Conservation (phyloP, 129 eudicot species). For the carrot (Daucus carota) region DH1_v3.0 NC_030383.2:6023501-6024000, state of each 20-base stretch:
- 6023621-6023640: slow-evolving; percentile 2
- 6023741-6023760: background rate
- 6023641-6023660: slow-evolving; percentile 3
- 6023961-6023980: slow-evolving; percentile 7
- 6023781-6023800: background rate
- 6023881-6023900: background rate
- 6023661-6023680: slow-evolving; percentile 5
- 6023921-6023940: slow-evolving; percentile 1
- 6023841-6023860: slow-evolving; percentile 6
- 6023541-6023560: background rate
- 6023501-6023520: background rate
- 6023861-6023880: slow-evolving; percentile 1
- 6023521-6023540: slow-evolving; percentile 4
- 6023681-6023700: background rate
- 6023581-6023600: background rate
- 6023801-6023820: background rate
- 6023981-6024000: background rate
- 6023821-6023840: background rate
- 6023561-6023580: background rate
- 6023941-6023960: background rate
- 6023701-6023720: slow-evolving; percentile 1
- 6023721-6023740: background rate
- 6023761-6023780: background rate
- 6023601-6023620: slow-evolving; percentile 1
- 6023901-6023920: background rate